Conservation (phyloP, 2,329 filamentous ascomycete species). For the Aurifilum marmelostoma region DNA sequence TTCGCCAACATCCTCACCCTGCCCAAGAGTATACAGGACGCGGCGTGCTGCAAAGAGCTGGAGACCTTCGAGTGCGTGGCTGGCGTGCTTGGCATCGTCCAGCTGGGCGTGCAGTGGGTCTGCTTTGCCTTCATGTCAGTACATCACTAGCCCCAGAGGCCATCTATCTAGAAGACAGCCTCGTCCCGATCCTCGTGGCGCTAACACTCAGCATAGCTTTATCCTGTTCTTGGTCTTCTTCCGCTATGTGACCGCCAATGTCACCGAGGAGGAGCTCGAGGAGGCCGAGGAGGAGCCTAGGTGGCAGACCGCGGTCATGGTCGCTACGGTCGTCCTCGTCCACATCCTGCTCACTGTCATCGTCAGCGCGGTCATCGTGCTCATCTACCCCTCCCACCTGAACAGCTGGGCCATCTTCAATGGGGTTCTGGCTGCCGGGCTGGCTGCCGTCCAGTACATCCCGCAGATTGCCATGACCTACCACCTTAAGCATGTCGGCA, state of each 20-base stretch:
- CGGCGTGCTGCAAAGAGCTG: conserved; percentile 83
- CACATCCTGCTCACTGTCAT: conserved; percentile 75
- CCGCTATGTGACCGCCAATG: conserved; percentile 62
- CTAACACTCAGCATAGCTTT: conserved; percentile 59
- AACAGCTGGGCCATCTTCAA: conserved; percentile 83
- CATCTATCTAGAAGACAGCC: not conserved
- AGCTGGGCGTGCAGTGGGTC: conserved; percentile 89
- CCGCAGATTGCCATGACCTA: conserved; percentile 96
- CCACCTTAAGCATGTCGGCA: conserved; percentile 81
- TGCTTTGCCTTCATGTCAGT: conserved; percentile 91
- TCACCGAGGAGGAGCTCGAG: conserved; percentile 52
- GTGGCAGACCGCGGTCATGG: conserved; percentile 77
- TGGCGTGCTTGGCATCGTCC: conserved; percentile 83
- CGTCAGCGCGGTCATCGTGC: conserved; percentile 68
- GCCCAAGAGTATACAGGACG: conserved; percentile 79
- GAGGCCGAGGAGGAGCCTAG: conserved; percentile 57
- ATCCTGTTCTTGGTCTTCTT: conserved; percentile 96
- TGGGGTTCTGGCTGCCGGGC: conserved; percentile 74
- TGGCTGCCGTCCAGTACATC: conserved; percentile 89
- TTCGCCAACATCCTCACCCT: conserved; percentile 92
- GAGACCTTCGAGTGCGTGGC: conserved; percentile 82
- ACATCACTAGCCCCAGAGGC: not conserved
- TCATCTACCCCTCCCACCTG: conserved; percentile 65
- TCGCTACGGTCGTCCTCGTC: conserved; percentile 72
- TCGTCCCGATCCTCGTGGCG: too few species aligned